Base-by-base conservation (phyloP, 371 early-diverging fungal species). In the Apophysomyces sp. region DNA sequence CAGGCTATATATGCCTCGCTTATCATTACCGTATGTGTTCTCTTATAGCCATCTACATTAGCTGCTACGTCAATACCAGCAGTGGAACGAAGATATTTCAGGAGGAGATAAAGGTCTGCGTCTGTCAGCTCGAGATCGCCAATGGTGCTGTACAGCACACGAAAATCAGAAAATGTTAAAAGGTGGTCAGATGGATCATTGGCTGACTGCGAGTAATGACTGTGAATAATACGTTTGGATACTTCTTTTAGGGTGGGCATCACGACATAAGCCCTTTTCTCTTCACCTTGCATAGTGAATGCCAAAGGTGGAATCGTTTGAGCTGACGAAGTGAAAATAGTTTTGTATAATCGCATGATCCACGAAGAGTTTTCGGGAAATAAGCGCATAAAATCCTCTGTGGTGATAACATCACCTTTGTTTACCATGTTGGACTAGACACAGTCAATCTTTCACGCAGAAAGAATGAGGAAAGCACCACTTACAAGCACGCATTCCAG, bases 141-240 rank as follows among this genome's bases (percentile, higher is more conserved):
- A 3, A 54, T 31, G 8, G 65, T 41, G 0, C 61, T 55, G 55
- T 73, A 78, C 2, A 31, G 49, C 18, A 61, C 7, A 24, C 65
- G 72, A 60, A 81, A 78, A 9, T 74, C 71, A 13, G 63, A 34
- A n/a, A 78, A 37, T 26, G 78, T 81, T 58, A 73, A 36, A 8
- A 78, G 4, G 24, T 65, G 57, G 36, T 74, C 55, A 13, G 58
- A 44, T 12, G 58, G 49, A 21, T 16, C 21, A 21, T 9, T 63
- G 0, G 65, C 16, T 11, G 69, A 63, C 18, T 62, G 58, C 3
- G 63, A 30, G 21, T 60, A 61, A 32, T 65, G 58, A 1, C 62
- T 49, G 24, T 57, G 34, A 5, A 67, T n/a, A 9, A 69, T 61
- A 13, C 40, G 21, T 51, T 62, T 65, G n/a, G 67, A 68, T 4